phyloP scores from a whole-genome alignment of 108 stramenopile genomes.

The Fragilaria crotonensis region DNA sequence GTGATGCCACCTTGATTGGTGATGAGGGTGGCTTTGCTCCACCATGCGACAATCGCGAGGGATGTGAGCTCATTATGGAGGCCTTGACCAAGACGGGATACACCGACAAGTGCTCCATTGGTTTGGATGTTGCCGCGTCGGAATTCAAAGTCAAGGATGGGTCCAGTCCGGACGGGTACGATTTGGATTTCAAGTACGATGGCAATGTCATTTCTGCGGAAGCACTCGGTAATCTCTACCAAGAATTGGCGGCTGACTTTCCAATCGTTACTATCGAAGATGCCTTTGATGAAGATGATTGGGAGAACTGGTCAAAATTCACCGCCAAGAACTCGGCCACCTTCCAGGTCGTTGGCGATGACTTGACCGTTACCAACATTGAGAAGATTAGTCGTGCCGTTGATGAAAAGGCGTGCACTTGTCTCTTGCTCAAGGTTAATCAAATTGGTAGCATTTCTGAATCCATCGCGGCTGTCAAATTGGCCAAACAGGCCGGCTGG shows the following conservation, averaged over 20 bases:
- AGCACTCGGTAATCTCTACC: slow-evolving; percentile 94
- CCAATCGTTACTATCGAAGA: slow-evolving; percentile 99
- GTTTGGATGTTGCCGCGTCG: slow-evolving; percentile 97
- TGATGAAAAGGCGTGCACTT: slow-evolving; percentile 89
- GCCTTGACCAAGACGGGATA: slow-evolving; percentile 94
- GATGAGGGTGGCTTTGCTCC: slow-evolving; percentile 99
- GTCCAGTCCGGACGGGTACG: slow-evolving; percentile 93
- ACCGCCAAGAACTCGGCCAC: slow-evolving; percentile 75
- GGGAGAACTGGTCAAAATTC: slow-evolving; percentile 95
- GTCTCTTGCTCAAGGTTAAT: slow-evolving; percentile 99
- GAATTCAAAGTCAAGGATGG: slow-evolving; percentile 95
- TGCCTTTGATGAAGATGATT: slow-evolving; percentile 99
- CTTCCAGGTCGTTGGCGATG: slow-evolving; percentile 98
- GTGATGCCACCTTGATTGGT: slow-evolving; percentile 96
- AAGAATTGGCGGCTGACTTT: slow-evolving; percentile 82
- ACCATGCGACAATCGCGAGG: slow-evolving; percentile 86
- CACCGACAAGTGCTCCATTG: slow-evolving; percentile 91
- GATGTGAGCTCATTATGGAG: slow-evolving; percentile 97
- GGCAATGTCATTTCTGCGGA: slow-evolving; percentile 82
- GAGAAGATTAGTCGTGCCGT: slow-evolving; percentile 91
- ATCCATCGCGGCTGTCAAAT: slow-evolving; percentile 97
- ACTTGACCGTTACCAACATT: slow-evolving; percentile 98
- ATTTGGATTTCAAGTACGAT: slow-evolving; percentile 95
- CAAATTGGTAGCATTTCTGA: slow-evolving; percentile 99
- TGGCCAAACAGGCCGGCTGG: slow-evolving; percentile 98